phyloP scores from a whole-genome alignment of 495 filamentous ascomycete genomes.

The Filosporella fistucella region DNA sequence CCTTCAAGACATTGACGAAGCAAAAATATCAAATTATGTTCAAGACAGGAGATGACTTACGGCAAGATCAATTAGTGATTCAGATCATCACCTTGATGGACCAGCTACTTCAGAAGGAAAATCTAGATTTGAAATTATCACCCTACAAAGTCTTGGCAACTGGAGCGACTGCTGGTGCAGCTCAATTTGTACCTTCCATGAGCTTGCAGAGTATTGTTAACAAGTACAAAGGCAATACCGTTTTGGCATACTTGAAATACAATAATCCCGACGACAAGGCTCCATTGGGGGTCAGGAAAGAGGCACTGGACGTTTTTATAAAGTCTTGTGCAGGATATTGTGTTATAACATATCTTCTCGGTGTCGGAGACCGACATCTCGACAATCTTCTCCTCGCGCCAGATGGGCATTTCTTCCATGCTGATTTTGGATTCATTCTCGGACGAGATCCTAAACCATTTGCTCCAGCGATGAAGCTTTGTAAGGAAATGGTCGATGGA shows the following conservation, averaged over 20 bases:
- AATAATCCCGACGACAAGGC: constrained; percentile 86
- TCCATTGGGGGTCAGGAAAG: constrained; percentile 83
- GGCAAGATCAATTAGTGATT: constrained; percentile 96
- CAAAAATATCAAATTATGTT: constrained; percentile 87
- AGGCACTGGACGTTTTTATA: constrained; percentile 91
- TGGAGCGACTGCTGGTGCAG: constrained; percentile 78
- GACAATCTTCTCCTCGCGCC: constrained; percentile 93
- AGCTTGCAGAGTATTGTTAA: constrained; percentile 73
- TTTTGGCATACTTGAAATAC: constrained; percentile 76
- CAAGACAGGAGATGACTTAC: constrained; percentile 95
- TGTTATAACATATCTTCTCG: constrained; percentile 98
- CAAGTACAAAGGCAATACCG: constrained; percentile 71
- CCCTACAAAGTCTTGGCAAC: constrained; percentile 97
- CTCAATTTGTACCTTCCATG: constrained; percentile 87
- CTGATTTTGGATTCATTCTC: constrained; percentile 96
- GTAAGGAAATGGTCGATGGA: constrained; percentile 96
- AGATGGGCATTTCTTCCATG: constrained; percentile 95
- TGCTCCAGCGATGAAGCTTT: constrained; percentile 93
- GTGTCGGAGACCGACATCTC: constrained; percentile 92
- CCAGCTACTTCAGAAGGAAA: constrained; percentile 90
- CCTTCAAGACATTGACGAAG: constrained; percentile 76
- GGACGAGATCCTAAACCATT: constrained; percentile 97
- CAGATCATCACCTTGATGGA: constrained; percentile 99
- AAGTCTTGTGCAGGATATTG: constrained; percentile 97
- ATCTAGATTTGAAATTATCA: constrained; percentile 90